Conservation (phyloP, 352 stramenopile genomes). For the Pythium graminicola region DNA sequence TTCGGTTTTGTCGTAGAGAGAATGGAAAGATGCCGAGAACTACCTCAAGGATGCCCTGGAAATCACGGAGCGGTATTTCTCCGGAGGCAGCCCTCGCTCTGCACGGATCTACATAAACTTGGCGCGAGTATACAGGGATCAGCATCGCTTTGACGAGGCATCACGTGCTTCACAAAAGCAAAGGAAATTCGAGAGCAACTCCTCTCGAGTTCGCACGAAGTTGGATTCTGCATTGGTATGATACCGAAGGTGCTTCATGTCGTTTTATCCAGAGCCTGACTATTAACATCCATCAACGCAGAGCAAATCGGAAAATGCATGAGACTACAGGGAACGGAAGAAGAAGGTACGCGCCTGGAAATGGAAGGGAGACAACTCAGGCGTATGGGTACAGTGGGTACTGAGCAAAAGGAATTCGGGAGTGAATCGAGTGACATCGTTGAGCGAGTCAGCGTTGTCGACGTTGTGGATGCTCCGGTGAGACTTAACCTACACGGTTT, state of each 20-base stretch:
- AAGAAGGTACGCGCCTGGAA: slow-evolving; percentile 52
- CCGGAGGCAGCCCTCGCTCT: slow-evolving; percentile 61
- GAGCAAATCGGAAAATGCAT: slow-evolving; percentile 82
- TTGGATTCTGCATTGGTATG: slow-evolving; percentile 71
- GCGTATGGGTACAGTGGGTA: slow-evolving; percentile 31
- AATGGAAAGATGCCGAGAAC: slow-evolving; percentile 57
- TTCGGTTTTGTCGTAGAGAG: slow-evolving; percentile 26
- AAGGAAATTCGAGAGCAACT: slow-evolving; percentile 68
- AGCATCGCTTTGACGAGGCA: slow-evolving; percentile 65
- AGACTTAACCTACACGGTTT: too few relatives aligned
- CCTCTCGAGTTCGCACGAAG: slow-evolving; percentile 64
- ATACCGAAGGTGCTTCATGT: slow-evolving; percentile 14
- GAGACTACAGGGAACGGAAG: slow-evolving; percentile 43
- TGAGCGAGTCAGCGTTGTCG: slow-evolving; percentile 25
- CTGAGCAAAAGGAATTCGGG: slow-evolving; percentile 1
- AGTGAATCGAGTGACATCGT: slow-evolving; percentile 14
- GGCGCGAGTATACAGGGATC: slow-evolving; percentile 66
- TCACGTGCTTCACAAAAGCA: slow-evolving; percentile 59
- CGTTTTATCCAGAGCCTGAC: not conserved
- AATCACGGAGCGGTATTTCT: slow-evolving; percentile 75
- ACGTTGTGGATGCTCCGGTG: slow-evolving; percentile 31
- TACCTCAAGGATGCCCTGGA: slow-evolving; percentile 71
- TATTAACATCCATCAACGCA: slow-evolving; percentile 14
- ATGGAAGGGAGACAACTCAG: slow-evolving; percentile 56
- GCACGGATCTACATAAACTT: slow-evolving; percentile 75